phyloP scores from a whole-genome alignment of 2,329 filamentous ascomycete genomes.

The Pseudogymnoascus sp. region DNA sequence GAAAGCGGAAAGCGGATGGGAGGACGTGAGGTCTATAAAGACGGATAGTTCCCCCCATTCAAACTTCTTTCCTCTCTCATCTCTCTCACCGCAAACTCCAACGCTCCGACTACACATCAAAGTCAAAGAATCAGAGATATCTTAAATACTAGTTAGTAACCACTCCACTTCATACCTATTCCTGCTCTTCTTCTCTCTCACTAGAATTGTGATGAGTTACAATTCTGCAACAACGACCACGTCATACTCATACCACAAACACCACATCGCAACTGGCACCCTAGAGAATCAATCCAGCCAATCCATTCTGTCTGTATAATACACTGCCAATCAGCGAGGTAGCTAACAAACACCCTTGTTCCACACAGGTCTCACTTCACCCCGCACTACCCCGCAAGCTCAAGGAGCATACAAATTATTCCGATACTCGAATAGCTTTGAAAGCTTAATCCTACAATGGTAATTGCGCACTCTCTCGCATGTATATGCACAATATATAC shows the following conservation, averaged over 20 bases:
- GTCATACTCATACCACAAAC: not conserved
- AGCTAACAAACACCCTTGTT: slow-evolving; percentile 5
- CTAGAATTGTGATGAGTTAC: not conserved
- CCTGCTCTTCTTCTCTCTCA: not conserved
- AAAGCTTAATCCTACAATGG: not conserved
- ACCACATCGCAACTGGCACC: not conserved
- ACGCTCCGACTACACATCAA: not conserved
- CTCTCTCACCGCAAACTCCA: not conserved
- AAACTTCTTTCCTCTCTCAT: not conserved
- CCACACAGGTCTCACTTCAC: slow-evolving; percentile 1
- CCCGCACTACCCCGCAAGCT: not conserved
- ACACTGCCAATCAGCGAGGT: not conserved
- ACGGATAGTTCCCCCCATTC: not conserved
- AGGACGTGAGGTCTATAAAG: not conserved
- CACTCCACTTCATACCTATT: not conserved
- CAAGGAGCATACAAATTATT: not conserved
- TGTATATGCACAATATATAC: not conserved
- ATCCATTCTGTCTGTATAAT: not conserved
- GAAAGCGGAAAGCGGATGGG: not conserved
- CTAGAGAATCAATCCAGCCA: not conserved
- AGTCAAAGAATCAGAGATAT: not conserved
- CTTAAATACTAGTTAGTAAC: not conserved
- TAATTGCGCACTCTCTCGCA: not conserved
- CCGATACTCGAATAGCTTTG: not conserved
- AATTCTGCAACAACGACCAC: not conserved